phyloP scores from a whole-genome alignment of 2,329 filamentous ascomycete genomes.

The Canariomyces notabilis region DNA sequence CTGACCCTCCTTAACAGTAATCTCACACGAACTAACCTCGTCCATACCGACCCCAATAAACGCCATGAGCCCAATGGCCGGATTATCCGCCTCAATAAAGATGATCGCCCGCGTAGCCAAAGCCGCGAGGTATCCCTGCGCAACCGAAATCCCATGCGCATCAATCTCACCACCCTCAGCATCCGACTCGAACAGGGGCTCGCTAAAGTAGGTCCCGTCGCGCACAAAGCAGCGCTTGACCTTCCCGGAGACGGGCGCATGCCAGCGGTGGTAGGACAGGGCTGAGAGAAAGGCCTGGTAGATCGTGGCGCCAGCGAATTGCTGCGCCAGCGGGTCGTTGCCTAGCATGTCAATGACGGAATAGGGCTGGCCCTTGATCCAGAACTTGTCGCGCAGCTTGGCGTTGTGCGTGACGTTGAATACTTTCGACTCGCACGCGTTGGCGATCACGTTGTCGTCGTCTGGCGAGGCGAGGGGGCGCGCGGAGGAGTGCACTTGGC shows the following conservation, averaged over 20 bases:
- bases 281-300: constrained; percentile 68
- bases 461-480: constrained; percentile 55
- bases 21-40: constrained; percentile 69
- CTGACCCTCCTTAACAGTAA: constrained; percentile 62
- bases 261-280: constrained; percentile 68
- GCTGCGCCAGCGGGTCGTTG: constrained; percentile 45
- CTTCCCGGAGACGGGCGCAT: constrained; percentile 60
- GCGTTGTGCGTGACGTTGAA: constrained; percentile 49
- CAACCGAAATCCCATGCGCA: constrained; percentile 39
- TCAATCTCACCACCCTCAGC: constrained; percentile 34
- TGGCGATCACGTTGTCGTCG: constrained; percentile 51
- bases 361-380: constrained; percentile 65
- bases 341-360: constrained; percentile 60
- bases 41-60: constrained; percentile 72
- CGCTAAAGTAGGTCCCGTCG: constrained; percentile 64
- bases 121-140: constrained; percentile 62
- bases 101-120: constrained; percentile 67
- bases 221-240: constrained; percentile 53
- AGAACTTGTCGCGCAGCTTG: constrained; percentile 57
- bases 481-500: constrained; percentile 47
- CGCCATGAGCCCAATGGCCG: constrained; percentile 61
- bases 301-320: constrained; percentile 59
- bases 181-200: constrained; percentile 39
- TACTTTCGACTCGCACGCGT: constrained; percentile 59
- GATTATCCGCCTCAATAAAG: constrained; percentile 65